Evolutionary conservation across 2,329 filamentous ascomycete genomes (phyloP).

Genomic region (Microdochium nivale): DNA sequence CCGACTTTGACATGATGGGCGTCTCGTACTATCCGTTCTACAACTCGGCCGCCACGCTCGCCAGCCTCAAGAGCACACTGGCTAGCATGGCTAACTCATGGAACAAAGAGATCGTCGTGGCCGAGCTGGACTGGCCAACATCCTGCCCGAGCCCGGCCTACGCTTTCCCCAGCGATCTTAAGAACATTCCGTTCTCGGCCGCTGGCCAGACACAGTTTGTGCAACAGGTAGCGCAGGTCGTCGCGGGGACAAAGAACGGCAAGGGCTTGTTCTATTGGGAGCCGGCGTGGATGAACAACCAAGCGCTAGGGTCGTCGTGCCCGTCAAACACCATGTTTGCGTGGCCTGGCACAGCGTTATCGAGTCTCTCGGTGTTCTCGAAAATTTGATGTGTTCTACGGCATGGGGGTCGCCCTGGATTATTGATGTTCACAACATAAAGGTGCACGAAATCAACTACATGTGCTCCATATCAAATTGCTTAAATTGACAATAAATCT

Average conservation of each 20-base stretch:
- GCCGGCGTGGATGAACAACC: constrained; percentile 61
- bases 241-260: constrained; percentile 43
- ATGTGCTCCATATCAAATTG: too few relatives aligned
- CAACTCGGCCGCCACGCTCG: constrained; percentile 47
- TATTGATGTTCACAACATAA: too few relatives aligned
- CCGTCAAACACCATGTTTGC: constrained; percentile 55
- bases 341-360: constrained; percentile 42
- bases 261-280: constrained; percentile 67
- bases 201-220: constrained; percentile 57
- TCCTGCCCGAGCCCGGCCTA: constrained; percentile 50
- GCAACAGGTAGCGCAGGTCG: constrained; percentile 46
- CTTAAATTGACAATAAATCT: too few relatives aligned
- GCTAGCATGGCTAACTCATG: constrained; percentile 51
- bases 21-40: constrained; percentile 71
- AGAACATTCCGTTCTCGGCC: constrained; percentile 50
- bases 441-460: too few relatives aligned
- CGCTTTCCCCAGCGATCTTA: constrained; percentile 51
- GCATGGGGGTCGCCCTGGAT: too few relatives aligned
- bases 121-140: constrained; percentile 63
- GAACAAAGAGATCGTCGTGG: constrained; percentile 59
- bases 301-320: constrained; percentile 56
- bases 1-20: constrained; percentile 63
- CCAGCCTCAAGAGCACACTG: constrained; percentile 45
- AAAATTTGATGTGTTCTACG: constrained; percentile 27
- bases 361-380: constrained; percentile 47